These are phyloP conservation scores for Cochlearia excelsa DNA, from an alignment of 345 rosid species.

Conservation along the genomic window DNA sequence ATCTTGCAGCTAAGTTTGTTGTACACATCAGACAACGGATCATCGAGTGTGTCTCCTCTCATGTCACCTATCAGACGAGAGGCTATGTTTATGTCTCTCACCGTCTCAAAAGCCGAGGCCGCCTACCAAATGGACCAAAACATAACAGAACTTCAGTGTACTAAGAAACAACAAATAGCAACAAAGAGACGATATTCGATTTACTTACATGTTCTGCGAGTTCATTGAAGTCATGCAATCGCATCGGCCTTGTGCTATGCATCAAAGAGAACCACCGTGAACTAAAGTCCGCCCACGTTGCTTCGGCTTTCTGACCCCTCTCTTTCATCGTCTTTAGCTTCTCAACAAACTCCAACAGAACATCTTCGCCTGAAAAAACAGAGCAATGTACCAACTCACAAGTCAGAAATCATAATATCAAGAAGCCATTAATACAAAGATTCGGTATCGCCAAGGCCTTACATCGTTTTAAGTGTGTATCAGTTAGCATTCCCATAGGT, in stretches of 20 bases:
- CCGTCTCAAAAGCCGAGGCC: slow-evolving; percentile 59
- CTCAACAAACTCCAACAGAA: slow-evolving; percentile 49
- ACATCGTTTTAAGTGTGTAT: slow-evolving; percentile 63
- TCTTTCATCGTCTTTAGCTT: slow-evolving; percentile 48
- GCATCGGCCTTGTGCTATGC: slow-evolving; percentile 65
- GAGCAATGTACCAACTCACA: neutral
- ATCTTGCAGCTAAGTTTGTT: slow-evolving; percentile 57
- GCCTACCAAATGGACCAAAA: slow-evolving; percentile 41
- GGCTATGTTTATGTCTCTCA: slow-evolving; percentile 61
- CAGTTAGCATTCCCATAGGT: slow-evolving; percentile 65
- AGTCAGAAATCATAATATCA: neutral
- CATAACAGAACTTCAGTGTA: neutral
- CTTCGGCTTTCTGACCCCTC: slow-evolving; percentile 52
- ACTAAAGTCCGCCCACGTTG: slow-evolving; percentile 72
- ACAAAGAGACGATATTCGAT: neutral
- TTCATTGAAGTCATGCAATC: slow-evolving; percentile 56
- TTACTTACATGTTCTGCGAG: slow-evolving; percentile 67
- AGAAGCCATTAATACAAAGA: neutral
- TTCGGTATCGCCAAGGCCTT: slow-evolving; percentile 11
- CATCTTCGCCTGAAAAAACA: slow-evolving; percentile 55
- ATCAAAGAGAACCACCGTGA: slow-evolving; percentile 67
- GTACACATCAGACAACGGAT: slow-evolving; percentile 61
- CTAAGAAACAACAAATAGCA: neutral
- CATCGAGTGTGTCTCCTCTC: slow-evolving; percentile 65
- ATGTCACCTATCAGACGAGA: slow-evolving; percentile 71